Evolutionary conservation across 768 basidiomycete species (phyloP), one percentile per base, ranked within the genome.

Genomic region (Tulasnella sp.): DNA sequence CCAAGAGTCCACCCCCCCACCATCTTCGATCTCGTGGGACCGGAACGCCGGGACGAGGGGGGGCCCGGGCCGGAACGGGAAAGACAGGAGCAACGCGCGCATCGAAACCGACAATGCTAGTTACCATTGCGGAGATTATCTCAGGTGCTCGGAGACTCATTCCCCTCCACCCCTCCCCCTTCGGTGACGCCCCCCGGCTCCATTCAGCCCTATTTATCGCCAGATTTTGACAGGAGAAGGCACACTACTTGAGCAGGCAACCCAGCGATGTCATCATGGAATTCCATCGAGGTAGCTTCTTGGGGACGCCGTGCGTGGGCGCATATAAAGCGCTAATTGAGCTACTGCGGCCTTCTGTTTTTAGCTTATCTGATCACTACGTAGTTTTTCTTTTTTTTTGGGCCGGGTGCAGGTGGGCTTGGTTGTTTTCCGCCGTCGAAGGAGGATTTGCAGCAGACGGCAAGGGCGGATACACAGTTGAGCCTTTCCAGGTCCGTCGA

Each of bases 141-240:
- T 67, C 61, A 67, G 61, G 61, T 67, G 44, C 61, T 51, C 61
- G 61, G 61, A 67, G 61, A 32, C 61, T 67, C 61, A 15, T 35
- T 67, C 61, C 29, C 55, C 29, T 35, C 61, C 61, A 29, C 29
- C 29, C 61, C n/a, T n/a, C n/a, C 35, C 16, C 16, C 61, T 67
- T 67, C 61, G 29, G 35, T 26, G 26, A 18, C 61, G 61, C 61
- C 32, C 61, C 55, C 29, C 61, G 61, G 61, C 61, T 67, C 61
- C 61, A 67, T 67, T 67, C 61, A 67, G 61, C 61, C 61, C 61
- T 67, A 29, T 67, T 67, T 67, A 67, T 67, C 61, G 61, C 61
- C 61, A 29, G 29, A 10, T 18, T 67, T 67, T 67, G 61, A 67
- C 61, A 67, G 61, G 61, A 67, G 61, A 51, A 51, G 51, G 51